A percentile compares a stretch with the other conserved stretches of the same genome.
phyloP scores from a whole-genome alignment of 352 stramenopile genomes.

The Pythium diclinum region DNA sequence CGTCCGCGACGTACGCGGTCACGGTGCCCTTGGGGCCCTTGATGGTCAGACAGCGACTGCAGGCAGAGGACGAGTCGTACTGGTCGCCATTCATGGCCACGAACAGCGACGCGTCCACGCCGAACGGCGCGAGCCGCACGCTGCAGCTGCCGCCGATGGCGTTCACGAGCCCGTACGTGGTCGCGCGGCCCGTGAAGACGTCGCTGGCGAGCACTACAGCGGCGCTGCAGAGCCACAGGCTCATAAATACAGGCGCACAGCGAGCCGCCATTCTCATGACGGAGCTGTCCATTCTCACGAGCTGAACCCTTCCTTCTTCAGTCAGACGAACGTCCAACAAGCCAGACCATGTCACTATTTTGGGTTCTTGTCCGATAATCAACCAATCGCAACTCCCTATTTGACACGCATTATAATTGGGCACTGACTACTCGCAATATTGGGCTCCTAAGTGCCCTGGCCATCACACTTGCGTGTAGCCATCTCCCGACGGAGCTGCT shows the following conservation, averaged over 20 bases:
- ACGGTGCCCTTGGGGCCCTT: slow-evolving; percentile 43
- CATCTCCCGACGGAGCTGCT: not conserved
- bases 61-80: slow-evolving; percentile 50
- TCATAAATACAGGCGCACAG: too few species aligned
- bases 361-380: not conserved
- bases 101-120: slow-evolving; percentile 43
- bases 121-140: slow-evolving; percentile 40
- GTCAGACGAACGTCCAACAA: not conserved
- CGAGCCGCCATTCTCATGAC: not conserved
- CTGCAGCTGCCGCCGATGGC: slow-evolving; percentile 51
- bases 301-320: not conserved
- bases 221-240: not conserved
- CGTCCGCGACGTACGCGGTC: slow-evolving; percentile 50
- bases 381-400: not conserved
- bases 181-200: slow-evolving; percentile 44
- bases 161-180: slow-evolving; percentile 46
- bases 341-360: not conserved
- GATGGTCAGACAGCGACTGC: slow-evolving; percentile 55
- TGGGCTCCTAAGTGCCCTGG: not conserved
- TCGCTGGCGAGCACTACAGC: slow-evolving; percentile 23
- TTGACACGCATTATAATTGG: not conserved
- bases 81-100: slow-evolving; percentile 65
- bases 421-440: not conserved
- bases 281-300: not conserved
- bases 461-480: not conserved